A percentile compares a stretch with the other conserved stretches of the same genome.
phyloP scores from a whole-genome alignment of 1,284 basidiomycete genomes.

The Flammula alnicola region DNA sequence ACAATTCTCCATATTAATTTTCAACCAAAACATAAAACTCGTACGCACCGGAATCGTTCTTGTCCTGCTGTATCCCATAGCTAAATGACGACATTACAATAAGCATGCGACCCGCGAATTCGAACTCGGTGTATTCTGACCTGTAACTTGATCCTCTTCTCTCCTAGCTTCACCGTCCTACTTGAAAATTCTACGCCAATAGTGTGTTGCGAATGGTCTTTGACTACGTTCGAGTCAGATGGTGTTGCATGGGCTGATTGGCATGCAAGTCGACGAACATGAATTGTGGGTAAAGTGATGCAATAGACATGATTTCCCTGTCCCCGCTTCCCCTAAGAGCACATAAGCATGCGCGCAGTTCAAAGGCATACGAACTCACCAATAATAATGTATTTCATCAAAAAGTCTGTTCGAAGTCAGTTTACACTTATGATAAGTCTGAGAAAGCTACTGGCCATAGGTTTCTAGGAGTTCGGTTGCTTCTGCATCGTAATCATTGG shows the following conservation, averaged over 20 bases:
- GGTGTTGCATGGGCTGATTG: conserved; percentile 9
- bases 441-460: conserved; percentile 63
- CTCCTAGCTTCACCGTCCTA: conserved; percentile 85
- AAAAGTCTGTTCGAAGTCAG: conserved; percentile 70
- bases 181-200: conserved; percentile 97
- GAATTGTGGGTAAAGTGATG: conserved; percentile 96
- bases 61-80: conserved; percentile 98
- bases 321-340: conserved; percentile 88
- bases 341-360: background rate
- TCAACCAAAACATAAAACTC: conserved; percentile 8
- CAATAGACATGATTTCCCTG: conserved; percentile 94
- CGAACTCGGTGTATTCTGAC: conserved; percentile 45
- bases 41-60: conserved; percentile 82
- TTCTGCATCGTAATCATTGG: conserved; percentile 70
- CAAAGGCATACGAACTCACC: conserved; percentile 52
- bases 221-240: conserved; percentile 63
- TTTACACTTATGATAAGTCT: conserved; percentile 15
- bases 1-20: background rate
- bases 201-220: conserved; percentile 95
- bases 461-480: conserved; percentile 92
- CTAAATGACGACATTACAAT: conserved; percentile 44
- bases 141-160: conserved; percentile 94
- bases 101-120: conserved; percentile 17
- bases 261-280: conserved; percentile 61
- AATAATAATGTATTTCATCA: conserved; percentile 97